Evolutionary conservation across 2,329 filamentous ascomycete genomes (phyloP).

Genomic region (Talaromyces sp.): DNA sequence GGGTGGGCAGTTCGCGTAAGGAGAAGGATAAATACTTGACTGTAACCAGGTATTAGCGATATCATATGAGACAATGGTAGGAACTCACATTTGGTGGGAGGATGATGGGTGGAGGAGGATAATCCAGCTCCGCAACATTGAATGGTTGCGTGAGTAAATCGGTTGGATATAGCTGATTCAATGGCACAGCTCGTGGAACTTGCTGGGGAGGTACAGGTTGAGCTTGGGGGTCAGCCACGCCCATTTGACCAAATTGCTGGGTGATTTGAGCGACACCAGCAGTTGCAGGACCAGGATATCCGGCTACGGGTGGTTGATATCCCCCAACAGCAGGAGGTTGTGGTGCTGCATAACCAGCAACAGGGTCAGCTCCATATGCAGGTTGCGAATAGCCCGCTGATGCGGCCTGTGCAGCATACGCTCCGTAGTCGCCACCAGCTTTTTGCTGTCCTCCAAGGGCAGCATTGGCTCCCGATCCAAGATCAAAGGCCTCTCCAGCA

Average conservation of each 20-base stretch:
- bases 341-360: constrained; percentile 23
- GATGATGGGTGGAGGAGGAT: constrained; percentile 85
- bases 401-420: constrained; percentile 55
- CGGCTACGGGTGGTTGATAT: constrained; percentile 66
- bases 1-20: constrained; percentile 82
- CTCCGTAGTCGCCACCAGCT: constrained; percentile 60
- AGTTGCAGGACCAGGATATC: constrained; percentile 58
- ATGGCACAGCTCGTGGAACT: constrained; percentile 48
- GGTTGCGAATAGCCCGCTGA: constrained; percentile 44
- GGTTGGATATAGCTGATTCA: constrained; percentile 89
- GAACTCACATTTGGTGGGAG: constrained; percentile 80
- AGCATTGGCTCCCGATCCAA: constrained; percentile 82
- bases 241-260: constrained; percentile 78
- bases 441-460: constrained; percentile 48
- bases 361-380: constrained; percentile 43
- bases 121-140: constrained; percentile 86
- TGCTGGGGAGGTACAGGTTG: constrained; percentile 42
- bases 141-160: constrained; percentile 91
- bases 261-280: constrained; percentile 69
- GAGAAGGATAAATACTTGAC: constrained; percentile 88
- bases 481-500: constrained; percentile 90
- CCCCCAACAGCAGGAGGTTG: constrained; percentile 47
- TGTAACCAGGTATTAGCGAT: constrained; percentile 47
- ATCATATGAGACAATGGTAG: not conserved
- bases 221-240: constrained; percentile 58